Evolutionary conservation across 495 filamentous ascomycete species (phyloP).

Genomic region (Niebla homalea): DNA sequence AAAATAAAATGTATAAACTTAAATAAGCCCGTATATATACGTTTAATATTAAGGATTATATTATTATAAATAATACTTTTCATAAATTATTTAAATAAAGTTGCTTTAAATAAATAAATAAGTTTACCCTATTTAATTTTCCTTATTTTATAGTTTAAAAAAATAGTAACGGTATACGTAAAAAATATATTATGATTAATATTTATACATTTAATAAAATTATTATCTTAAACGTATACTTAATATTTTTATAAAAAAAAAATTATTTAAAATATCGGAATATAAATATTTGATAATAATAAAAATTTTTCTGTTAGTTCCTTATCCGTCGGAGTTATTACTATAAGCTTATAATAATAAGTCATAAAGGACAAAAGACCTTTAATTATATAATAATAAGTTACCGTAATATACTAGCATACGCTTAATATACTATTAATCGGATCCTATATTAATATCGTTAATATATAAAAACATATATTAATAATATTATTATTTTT

Average conservation of each 20-base stretch:
- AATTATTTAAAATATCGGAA: neutral
- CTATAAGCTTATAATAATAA: neutral
- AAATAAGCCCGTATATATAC: neutral
- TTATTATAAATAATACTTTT: neutral
- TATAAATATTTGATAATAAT: neutral
- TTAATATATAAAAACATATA: neutral
- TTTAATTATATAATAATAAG: neutral
- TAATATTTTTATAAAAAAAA: neutral
- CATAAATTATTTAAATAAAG: neutral
- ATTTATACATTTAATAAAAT: neutral
- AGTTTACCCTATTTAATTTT: neutral
- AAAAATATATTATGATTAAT: neutral
- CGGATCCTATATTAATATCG: neutral
- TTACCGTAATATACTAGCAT: neutral
- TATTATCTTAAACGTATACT: neutral
- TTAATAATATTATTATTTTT: constrained; percentile 8
- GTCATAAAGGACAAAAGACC: neutral
- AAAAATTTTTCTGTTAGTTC: neutral
- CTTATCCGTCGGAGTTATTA: neutral
- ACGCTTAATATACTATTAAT: neutral
- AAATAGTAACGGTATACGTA: neutral
- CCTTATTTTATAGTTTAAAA: neutral
- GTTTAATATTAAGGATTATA: constrained; percentile 1
- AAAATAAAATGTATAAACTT: neutral
- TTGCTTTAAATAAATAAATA: neutral